A percentile compares a stretch with the other conserved stretches of the same genome.
phyloP scores from a whole-genome alignment of 1,284 basidiomycete genomes.

The Ustilago cynodontis region DNA sequence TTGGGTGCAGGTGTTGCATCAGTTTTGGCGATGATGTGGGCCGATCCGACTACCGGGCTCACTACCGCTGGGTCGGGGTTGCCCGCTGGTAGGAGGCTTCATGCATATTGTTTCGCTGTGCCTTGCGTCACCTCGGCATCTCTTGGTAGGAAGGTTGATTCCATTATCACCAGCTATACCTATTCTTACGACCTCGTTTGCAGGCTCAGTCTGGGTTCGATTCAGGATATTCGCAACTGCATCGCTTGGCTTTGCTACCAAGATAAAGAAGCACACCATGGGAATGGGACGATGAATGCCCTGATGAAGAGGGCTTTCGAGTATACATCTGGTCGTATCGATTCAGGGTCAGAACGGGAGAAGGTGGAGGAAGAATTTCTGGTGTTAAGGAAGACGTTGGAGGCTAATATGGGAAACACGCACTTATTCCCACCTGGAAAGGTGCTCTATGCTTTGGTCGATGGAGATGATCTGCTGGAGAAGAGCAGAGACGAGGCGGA shows the following conservation, averaged over 20 bases:
- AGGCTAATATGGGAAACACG: conserved; percentile 83
- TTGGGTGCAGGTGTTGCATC: conserved; percentile 86
- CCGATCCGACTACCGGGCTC: conserved; percentile 72
- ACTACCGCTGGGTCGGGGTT: conserved; percentile 71
- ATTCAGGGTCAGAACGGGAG: neutral
- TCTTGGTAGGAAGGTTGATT: conserved; percentile 75
- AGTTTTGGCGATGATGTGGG: conserved; percentile 85
- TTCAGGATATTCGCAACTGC: conserved; percentile 81
- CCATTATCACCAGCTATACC: conserved; percentile 80
- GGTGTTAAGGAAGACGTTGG: conserved; percentile 81
- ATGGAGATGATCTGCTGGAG: conserved; percentile 73
- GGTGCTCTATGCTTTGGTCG: conserved; percentile 81
- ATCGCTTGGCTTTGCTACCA: conserved; percentile 82
- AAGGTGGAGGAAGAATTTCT: conserved; percentile 70
- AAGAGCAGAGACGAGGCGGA: neutral
- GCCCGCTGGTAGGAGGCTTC: conserved; percentile 77
- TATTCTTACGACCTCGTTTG: conserved; percentile 85
- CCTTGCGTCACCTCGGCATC: conserved; percentile 78
- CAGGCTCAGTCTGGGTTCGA: conserved; percentile 80
- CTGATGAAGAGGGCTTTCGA: conserved; percentile 57
- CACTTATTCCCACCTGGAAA: conserved; percentile 83
- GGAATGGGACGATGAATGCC: conserved; percentile 39
- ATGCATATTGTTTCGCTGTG: conserved; percentile 83
- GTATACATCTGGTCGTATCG: conserved; percentile 48
- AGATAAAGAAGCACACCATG: conserved; percentile 69